Conservation (phyloP, 2,329 filamentous ascomycete genomes). For the Madurella mycetomatis region DNA sequence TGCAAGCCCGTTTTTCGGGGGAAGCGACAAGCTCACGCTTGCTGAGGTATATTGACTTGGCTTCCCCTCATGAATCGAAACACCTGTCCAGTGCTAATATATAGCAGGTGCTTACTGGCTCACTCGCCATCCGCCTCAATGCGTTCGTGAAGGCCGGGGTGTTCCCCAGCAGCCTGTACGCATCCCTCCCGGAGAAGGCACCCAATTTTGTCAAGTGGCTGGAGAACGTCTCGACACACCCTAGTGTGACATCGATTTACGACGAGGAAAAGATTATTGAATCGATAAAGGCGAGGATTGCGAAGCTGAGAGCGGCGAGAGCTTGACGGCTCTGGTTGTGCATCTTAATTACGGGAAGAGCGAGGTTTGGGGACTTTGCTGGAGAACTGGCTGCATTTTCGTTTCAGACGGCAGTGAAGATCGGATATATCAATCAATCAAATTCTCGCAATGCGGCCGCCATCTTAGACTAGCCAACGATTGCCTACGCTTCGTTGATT, state of each 20-base stretch:
- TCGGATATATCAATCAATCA: too few relatives aligned
- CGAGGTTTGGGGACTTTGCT: not conserved
- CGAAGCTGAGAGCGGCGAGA: slow-evolving; percentile 20
- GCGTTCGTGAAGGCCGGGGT: slow-evolving; percentile 45
- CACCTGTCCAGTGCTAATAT: not conserved
- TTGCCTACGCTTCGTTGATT: too few relatives aligned
- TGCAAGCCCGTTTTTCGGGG: slow-evolving; percentile 58
- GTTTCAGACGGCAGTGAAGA: too few relatives aligned
- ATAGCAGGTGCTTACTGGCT: slow-evolving; percentile 23
- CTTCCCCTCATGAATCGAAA: not conserved
- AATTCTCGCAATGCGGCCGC: too few relatives aligned
- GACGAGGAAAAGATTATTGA: slow-evolving; percentile 47
- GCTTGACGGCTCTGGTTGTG: slow-evolving; percentile 3
- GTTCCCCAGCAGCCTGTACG: slow-evolving; percentile 44
- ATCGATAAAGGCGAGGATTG: slow-evolving; percentile 38
- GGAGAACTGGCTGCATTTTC: too few relatives aligned
- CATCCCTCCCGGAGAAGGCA: slow-evolving; percentile 47
- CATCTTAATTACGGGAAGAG: too few relatives aligned
- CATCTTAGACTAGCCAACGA: too few relatives aligned
- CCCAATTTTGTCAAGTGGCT: slow-evolving; percentile 68
- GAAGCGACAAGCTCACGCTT: slow-evolving; percentile 60
- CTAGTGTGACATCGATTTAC: slow-evolving; percentile 63
- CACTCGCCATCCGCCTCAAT: slow-evolving; percentile 23
- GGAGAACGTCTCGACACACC: slow-evolving; percentile 52
- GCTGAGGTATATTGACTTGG: slow-evolving; percentile 57